phyloP scores from a whole-genome alignment of 2,329 filamentous ascomycete genomes.

The Neonectria neomacrospora region DNA sequence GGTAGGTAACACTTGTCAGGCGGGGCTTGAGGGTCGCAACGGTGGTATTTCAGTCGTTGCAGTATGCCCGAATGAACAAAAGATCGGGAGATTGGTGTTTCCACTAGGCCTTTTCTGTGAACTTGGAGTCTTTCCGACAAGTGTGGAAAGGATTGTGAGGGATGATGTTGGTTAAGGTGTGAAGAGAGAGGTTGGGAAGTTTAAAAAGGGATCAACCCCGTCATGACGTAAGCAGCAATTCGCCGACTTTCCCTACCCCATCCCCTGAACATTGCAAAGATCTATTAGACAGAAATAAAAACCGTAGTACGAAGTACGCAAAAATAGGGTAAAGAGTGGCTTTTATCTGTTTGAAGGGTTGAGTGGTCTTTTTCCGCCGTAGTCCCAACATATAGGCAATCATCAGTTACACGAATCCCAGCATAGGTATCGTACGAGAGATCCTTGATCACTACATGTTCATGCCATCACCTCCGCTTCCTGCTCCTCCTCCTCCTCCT shows the following conservation, averaged over 20 bases:
- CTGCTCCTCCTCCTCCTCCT: conserved; percentile 15
- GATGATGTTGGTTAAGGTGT: neutral
- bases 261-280: neutral
- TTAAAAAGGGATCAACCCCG: neutral
- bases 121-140: conserved; percentile 8
- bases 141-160: conserved; percentile 12
- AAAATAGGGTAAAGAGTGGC: neutral
- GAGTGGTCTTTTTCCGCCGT: conserved; percentile 31
- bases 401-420: conserved; percentile 23
- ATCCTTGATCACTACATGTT: conserved; percentile 37
- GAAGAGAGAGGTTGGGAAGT: neutral
- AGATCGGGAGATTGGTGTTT: neutral
- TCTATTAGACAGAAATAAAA: neutral
- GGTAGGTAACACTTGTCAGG: conserved; percentile 42
- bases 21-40: conserved; percentile 15
- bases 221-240: conserved; percentile 27
- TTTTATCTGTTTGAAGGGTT: conserved; percentile 20
- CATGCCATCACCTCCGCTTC: conserved; percentile 26
- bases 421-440: conserved; percentile 29
- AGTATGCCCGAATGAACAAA: conserved; percentile 13
- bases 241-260: neutral
- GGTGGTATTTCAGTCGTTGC: conserved; percentile 18
- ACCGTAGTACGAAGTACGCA: neutral
- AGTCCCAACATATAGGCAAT: conserved; percentile 20
- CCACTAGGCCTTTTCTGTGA: conserved; percentile 5